A percentile compares a stretch with the other conserved stretches of the same genome.
These are phyloP conservation scores for Lobosporangium transversale DNA, from an alignment of 192 early-diverging fungal species.

Conservation along the genomic window DNA sequence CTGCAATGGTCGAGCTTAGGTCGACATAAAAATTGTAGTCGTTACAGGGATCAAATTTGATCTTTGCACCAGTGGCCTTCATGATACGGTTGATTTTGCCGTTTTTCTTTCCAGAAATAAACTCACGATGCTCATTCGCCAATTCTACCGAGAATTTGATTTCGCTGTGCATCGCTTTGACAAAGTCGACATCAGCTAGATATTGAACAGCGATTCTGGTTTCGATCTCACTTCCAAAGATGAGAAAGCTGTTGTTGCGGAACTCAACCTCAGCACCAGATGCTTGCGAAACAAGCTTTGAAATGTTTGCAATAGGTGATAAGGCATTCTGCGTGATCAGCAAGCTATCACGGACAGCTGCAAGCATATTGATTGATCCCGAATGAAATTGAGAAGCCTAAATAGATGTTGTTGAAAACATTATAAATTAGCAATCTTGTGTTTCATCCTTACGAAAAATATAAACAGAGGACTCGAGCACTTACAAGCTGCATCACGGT, in stretches of 20 bases:
- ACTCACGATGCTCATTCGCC: conserved; percentile 80
- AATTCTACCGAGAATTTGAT: conserved; percentile 76
- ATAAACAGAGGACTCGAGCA: neutral
- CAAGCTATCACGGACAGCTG: conserved; percentile 32
- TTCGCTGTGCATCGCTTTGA: conserved; percentile 65
- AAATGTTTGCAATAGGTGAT: conserved; percentile 43
- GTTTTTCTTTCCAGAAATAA: conserved; percentile 87
- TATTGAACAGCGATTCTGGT: conserved; percentile 66
- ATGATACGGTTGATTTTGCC: conserved; percentile 89
- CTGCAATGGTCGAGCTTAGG: conserved; percentile 60
- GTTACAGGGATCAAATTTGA: conserved; percentile 73
- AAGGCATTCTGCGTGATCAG: conserved; percentile 7
- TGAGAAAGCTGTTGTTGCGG: conserved; percentile 63
- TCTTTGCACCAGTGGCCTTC: conserved; percentile 67
- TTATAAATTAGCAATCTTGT: too few relatives aligned
- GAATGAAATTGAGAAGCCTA: conserved; percentile 52
- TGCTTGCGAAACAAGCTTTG: conserved; percentile 53
- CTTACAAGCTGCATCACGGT: conserved; percentile 74
- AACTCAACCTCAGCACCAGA: conserved; percentile 68
- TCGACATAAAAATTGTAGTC: conserved; percentile 81
- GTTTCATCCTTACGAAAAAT: neutral
- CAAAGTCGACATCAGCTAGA: conserved; percentile 58
- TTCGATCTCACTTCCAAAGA: conserved; percentile 71
- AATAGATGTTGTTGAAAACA: neutral
- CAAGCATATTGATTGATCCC: conserved; percentile 37